Evolutionary conservation across 2,329 filamentous ascomycete species (phyloP), one percentile per base, ranked within the genome.

Genomic region (Seiridium unicorne): DNA sequence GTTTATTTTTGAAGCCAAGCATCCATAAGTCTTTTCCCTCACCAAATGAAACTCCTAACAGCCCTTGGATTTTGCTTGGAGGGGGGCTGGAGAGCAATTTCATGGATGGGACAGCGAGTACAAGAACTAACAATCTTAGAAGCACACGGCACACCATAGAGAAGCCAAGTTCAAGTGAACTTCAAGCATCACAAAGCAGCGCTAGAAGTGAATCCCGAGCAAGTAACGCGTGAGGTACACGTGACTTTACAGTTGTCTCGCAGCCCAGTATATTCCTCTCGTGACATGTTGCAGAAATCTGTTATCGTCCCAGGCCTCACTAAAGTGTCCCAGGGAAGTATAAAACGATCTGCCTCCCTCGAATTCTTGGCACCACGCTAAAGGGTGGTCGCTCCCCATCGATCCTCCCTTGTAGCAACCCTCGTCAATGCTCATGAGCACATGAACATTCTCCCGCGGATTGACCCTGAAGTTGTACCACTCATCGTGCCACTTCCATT

Each of bases 381-480:
- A 61, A 3, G 76, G 76, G 60, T 79, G 76, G 57, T 75, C 68
- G 2, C 67, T 62, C 3, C 75, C 73, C 65, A 76, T 71, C 26
- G 58, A 65, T 5, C 76, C 75, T 1, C 76, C 77, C 8, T 64
- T 11, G 56, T 74, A 79, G 5, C 65, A 69, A 11, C 60, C 60
- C 64, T 77, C 74, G 51, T 76, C 73, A 34, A 74, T 73, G 0
- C 68, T 64, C 44, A 77, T 58, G n/a, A 79, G 65, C 8, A 78
- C 66, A 36, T 69, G 65, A 8, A 76, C 67, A 38, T 66, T 66
- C 3, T 55, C 49, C 36, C 70, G 66, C 3, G 71, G 72, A 46
- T 73, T 73, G 38, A 57, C n/a, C 55, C 66, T 63, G 60, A 77
- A 78, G 60, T 77, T 77, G 66, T 79, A 79, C 75, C 76, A 79